Percentiles rank a stretch among this genome's conserved stretches.
phyloP scores from a whole-genome alignment of 2,329 filamentous ascomycete genomes.

The Diaporthe sp. region DNA sequence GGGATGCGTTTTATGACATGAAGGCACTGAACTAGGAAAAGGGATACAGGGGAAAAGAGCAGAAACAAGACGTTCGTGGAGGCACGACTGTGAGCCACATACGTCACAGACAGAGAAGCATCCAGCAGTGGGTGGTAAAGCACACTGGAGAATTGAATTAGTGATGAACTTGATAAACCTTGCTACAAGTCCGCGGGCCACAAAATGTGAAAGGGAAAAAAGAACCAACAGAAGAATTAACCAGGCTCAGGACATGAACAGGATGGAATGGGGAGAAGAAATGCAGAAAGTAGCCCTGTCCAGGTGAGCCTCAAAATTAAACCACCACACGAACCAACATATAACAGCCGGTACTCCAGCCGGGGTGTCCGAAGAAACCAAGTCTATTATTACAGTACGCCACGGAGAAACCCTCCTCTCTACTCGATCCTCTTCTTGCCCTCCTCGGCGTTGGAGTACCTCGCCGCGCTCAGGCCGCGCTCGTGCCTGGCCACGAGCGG shows the following conservation, averaged over 20 bases:
- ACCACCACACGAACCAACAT: background rate
- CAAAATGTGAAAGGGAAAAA: background rate
- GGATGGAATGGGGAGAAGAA: background rate
- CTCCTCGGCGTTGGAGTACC: constrained; percentile 89
- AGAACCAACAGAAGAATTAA: background rate
- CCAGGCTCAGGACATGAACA: background rate
- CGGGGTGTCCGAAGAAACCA: background rate
- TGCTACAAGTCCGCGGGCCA: background rate
- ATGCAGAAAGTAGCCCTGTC: background rate
- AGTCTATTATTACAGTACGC: constrained; percentile 23
- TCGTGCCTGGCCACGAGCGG: constrained; percentile 79
- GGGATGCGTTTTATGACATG: background rate
- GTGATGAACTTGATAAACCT: background rate
- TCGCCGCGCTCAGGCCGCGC: constrained; percentile 83
- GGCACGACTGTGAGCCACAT: background rate
- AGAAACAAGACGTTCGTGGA: background rate
- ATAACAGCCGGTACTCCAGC: background rate
- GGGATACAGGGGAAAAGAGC: background rate
- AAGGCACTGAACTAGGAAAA: background rate
- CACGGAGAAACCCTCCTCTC: constrained; percentile 6
- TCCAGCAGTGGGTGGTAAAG: background rate
- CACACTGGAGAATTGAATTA: constrained; percentile 10
- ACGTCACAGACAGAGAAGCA: background rate
- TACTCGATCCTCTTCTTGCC: constrained; percentile 98
- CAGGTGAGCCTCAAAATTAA: background rate